Conservation (phyloP, 192 early-diverging fungal genomes). For the Phycomyces nitens region DNA sequence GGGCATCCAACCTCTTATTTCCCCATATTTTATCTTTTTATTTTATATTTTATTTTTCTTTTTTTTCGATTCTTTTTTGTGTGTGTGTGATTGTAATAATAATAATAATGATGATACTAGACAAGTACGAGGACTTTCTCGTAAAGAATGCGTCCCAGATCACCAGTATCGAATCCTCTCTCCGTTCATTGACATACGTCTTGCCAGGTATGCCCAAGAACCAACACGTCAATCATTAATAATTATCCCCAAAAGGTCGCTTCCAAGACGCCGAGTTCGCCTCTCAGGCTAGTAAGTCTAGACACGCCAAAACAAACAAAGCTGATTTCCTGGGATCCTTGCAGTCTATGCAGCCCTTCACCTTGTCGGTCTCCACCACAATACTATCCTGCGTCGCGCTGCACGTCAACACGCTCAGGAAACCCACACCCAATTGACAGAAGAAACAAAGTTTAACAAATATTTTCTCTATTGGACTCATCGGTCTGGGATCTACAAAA, state of each 20-base stretch:
- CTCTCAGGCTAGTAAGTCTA: slow-evolving; percentile 64
- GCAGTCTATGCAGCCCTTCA: slow-evolving; percentile 76
- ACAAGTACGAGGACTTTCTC: slow-evolving; percentile 80
- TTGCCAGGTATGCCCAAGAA: slow-evolving; percentile 62
- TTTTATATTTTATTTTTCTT: background rate
- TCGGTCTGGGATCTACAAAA: slow-evolving; percentile 13
- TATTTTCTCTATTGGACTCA: slow-evolving; percentile 65
- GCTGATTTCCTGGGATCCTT: background rate
- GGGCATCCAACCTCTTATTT: background rate
- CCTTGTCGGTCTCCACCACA: slow-evolving; percentile 83
- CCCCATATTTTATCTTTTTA: background rate
- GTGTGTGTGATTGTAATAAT: background rate
- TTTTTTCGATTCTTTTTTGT: slow-evolving; percentile 4
- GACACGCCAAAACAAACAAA: background rate
- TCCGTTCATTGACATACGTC: slow-evolving; percentile 86
- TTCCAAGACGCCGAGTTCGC: slow-evolving; percentile 91
- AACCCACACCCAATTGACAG: slow-evolving; percentile 2
- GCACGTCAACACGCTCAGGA: slow-evolving; percentile 36
- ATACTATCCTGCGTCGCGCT: slow-evolving; percentile 66
- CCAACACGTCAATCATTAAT: background rate
- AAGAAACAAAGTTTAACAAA: slow-evolving; percentile 58
- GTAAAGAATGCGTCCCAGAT: slow-evolving; percentile 87
- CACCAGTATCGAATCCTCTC: slow-evolving; percentile 79
- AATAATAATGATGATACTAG: slow-evolving; percentile 49
- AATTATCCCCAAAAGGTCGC: slow-evolving; percentile 78